Percentiles rank a stretch among this genome's conserved stretches.
phyloP scores from a whole-genome alignment of 139 green algal species.

The Chlorella vulgaris region DNA sequence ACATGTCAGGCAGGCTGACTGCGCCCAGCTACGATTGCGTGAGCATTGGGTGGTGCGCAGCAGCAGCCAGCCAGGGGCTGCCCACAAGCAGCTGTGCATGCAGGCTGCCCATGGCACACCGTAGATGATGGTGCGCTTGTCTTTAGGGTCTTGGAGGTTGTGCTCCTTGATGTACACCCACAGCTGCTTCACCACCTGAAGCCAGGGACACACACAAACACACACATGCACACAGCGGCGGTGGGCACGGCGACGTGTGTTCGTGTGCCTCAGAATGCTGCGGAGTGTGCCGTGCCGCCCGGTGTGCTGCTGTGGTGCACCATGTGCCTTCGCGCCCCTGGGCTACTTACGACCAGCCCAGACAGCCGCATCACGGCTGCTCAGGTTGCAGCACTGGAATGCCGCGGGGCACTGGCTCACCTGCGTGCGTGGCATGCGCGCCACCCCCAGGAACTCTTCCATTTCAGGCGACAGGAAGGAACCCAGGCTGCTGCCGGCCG shows the following conservation, averaged over 20 bases:
- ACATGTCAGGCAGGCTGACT: no score
- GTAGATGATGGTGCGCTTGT: constrained; percentile 52
- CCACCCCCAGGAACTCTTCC: constrained; percentile 62
- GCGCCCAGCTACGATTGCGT: no score
- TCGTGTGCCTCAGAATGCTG: neutral
- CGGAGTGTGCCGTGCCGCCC: neutral
- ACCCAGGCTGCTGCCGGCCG: constrained; percentile 6
- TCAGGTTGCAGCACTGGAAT: no score
- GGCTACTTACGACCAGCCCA: neutral
- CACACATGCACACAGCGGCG: no score
- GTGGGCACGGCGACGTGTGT: no score
- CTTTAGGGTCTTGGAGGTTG: constrained; percentile 76
- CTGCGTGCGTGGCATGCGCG: constrained; percentile 50
- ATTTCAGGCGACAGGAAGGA: constrained; percentile 57
- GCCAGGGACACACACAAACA: neutral
- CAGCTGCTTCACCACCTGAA: constrained; percentile 77
- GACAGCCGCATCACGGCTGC: no score
- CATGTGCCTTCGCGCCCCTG: constrained; percentile 12
- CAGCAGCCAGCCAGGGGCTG: no score
- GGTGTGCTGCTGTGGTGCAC: constrained; percentile 1
- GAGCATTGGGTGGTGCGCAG: no score
- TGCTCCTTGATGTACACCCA: constrained; percentile 88
- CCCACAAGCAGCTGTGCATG: no score
- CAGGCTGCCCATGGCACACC: constrained; percentile 2
- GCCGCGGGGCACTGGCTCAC: no score